Base-by-base conservation (phyloP, 2,329 filamentous ascomycete genomes). In the Cytospora piceae region DNA sequence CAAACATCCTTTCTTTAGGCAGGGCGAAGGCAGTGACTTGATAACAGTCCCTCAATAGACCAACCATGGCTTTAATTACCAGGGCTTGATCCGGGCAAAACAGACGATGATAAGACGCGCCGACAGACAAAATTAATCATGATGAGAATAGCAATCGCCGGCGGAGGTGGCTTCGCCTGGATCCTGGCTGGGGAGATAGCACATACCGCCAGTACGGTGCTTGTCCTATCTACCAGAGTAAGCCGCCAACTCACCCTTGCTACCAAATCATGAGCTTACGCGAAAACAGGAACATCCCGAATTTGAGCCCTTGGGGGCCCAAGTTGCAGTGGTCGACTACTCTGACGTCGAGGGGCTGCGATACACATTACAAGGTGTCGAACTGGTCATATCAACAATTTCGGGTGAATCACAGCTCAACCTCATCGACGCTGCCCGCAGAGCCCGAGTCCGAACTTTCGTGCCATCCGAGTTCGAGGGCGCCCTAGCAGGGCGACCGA, bases 401-500 rank as follows among this genome's bases (percentile, higher is more conserved):
- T 85, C 84, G 2, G 89, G 89, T 4, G 78, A 77, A 22, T 81
- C 87, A 34, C 90, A 93, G 73, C 81, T 92, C 54, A 86, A 86
- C 67, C 83, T 93, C 37, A 92, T 93, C 74, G 86, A 90, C 70
- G 90, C 90, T 1, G 89, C 90, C 0, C 85, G 87, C 20, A 79
- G 82, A 59, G 85, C 84, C 22, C 81, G 85, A 22, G 90, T 93
- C 1, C 83, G 85, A 20, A 83, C 86, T 42, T 93, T 93, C 72
- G 87, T 91, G 4, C 90, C 91, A 1, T 89, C 90, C 8, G 90
- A 93, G 71, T 93, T 93, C 70, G 89, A 92, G 77, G 90, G 90
- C 1, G 80, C 80, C 37, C 80, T 90, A 20, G 76, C 77, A 22
- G 80, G 84, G 54, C 81, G 89, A 58, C 82, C 84, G 1, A 71